Evolutionary conservation across 2,329 filamentous ascomycete genomes (phyloP).

Genomic region (Hymenoscyphus infarciens): DNA sequence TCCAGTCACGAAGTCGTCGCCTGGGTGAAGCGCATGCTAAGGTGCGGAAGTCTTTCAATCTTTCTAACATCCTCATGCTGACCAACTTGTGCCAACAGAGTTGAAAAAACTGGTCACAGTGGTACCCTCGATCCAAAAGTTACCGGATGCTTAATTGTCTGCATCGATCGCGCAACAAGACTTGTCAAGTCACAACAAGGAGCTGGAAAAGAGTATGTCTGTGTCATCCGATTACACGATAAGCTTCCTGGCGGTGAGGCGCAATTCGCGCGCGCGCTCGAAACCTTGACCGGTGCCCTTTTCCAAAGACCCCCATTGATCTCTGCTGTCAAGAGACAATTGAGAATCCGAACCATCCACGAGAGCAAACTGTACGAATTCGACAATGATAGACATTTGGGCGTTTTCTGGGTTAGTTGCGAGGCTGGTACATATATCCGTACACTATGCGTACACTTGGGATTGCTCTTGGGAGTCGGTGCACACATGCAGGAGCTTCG

Average conservation of each 20-base stretch:
- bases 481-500: constrained; percentile 98
- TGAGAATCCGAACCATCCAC: constrained; percentile 96
- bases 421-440: constrained; percentile 98
- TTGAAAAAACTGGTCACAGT: constrained; percentile 96
- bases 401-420: constrained; percentile 99
- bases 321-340: constrained; percentile 96
- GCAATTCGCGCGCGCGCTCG: constrained; percentile 87
- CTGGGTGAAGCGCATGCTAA: constrained; percentile 97
- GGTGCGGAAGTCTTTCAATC: constrained; percentile 47
- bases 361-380: constrained; percentile 97
- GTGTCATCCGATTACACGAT: constrained; percentile 91
- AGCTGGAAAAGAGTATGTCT: constrained; percentile 98
- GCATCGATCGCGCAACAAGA: constrained; percentile 93
- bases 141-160: constrained; percentile 91
- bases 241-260: constrained; percentile 90
- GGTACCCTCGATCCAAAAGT: constrained; percentile 98
- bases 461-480: constrained; percentile 72
- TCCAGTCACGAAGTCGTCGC: constrained; percentile 98
- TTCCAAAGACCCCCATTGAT: constrained; percentile 97
- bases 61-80: constrained; percentile 17
- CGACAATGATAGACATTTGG: constrained; percentile 95
- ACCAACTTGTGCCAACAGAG: constrained; percentile 45
- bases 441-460: constrained; percentile 93
- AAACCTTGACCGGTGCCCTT: constrained; percentile 92
- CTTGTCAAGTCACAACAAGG: constrained; percentile 99